Percentiles rank a stretch among this genome's conserved stretches.
These are phyloP conservation scores for Brassica juncea DNA, from an alignment of 345 rosid species.

Conservation along the genomic window DNA sequence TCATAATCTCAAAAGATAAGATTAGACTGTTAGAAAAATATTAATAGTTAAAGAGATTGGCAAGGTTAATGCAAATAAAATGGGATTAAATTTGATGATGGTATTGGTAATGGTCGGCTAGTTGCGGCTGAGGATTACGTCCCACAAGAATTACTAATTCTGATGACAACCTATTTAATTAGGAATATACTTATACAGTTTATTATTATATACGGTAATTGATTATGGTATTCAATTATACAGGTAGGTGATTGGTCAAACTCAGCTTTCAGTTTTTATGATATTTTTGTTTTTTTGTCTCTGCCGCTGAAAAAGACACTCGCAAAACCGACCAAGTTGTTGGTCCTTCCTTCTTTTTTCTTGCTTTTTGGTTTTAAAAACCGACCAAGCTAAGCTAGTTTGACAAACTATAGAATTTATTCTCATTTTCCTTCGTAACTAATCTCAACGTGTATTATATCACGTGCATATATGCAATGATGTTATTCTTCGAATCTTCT, in stretches of 20 bases:
- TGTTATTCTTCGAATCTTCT: background rate
- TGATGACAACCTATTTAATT: slow-evolving; percentile 18
- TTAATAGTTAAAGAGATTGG: background rate
- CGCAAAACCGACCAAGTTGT: slow-evolving; percentile 33
- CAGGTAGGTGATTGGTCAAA: slow-evolving; percentile 39
- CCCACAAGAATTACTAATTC: slow-evolving; percentile 17
- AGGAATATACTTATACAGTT: background rate
- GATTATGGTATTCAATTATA: background rate
- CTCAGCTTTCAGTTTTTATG: slow-evolving; percentile 30
- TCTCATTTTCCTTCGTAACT: slow-evolving; percentile 4
- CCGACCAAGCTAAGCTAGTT: slow-evolving; percentile 30
- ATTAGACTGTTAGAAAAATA: background rate
- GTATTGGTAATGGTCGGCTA: slow-evolving; percentile 38
- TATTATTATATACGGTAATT: background rate
- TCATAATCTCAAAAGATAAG: slow-evolving; percentile 14
- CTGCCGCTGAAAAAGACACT: slow-evolving; percentile 28
- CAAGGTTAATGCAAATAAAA: slow-evolving; percentile 8
- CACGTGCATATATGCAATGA: slow-evolving; percentile 19
- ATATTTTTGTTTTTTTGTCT: slow-evolving; percentile 17
- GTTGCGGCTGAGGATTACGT: slow-evolving; percentile 35
- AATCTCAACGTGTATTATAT: slow-evolving; percentile 12
- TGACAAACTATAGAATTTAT: background rate
- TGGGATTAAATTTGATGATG: background rate
- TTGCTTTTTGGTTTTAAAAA: background rate
- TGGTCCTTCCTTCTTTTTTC: background rate